These are phyloP conservation scores for Ophiostoma sp. DNA, from an alignment of 2,329 filamentous ascomycete species.

Conservation along the genomic window DNA sequence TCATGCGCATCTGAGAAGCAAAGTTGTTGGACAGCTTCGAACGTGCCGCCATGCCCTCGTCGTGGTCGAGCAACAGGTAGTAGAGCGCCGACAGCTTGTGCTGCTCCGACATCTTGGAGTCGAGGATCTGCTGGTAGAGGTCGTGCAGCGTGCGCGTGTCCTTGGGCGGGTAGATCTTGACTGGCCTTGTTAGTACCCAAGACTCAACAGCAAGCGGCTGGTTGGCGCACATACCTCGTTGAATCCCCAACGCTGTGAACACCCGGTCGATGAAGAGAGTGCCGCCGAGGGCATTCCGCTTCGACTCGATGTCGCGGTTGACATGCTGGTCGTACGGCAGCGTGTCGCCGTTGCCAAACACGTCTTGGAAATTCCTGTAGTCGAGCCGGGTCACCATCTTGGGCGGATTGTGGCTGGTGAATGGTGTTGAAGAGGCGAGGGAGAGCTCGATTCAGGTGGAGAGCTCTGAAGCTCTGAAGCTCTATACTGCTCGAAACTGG, in stretches of 20 bases:
- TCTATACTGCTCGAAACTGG: not conserved
- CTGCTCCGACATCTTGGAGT: constrained; percentile 59
- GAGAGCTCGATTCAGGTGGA: not conserved
- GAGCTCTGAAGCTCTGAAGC: not conserved
- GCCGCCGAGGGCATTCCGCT: constrained; percentile 62
- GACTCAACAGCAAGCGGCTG: not conserved
- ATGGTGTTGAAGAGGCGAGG: not conserved
- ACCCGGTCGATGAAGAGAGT: constrained; percentile 76
- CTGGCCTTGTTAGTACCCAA: not conserved
- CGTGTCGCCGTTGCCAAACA: constrained; percentile 58
- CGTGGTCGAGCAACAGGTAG: constrained; percentile 74
- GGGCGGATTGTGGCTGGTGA: not conserved
- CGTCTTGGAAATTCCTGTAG: constrained; percentile 60
- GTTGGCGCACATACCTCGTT: constrained; percentile 48
- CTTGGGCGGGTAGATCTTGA: constrained; percentile 67
- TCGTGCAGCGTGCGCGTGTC: constrained; percentile 61
- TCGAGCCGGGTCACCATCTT: constrained; percentile 42
- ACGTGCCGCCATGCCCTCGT: constrained; percentile 45
- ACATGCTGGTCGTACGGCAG: constrained; percentile 58
- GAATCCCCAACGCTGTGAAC: constrained; percentile 62
- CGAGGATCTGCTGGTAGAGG: constrained; percentile 65
- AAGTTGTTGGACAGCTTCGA: constrained; percentile 51
- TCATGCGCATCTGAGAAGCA: constrained; percentile 58
- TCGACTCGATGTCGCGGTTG: constrained; percentile 58
- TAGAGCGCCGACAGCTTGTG: constrained; percentile 79